A percentile compares a stretch with the other conserved stretches of the same genome.
These are phyloP conservation scores for Venustampulla echinocandica DNA, from an alignment of 495 filamentous ascomycete genomes.

Conservation along the genomic window DNA sequence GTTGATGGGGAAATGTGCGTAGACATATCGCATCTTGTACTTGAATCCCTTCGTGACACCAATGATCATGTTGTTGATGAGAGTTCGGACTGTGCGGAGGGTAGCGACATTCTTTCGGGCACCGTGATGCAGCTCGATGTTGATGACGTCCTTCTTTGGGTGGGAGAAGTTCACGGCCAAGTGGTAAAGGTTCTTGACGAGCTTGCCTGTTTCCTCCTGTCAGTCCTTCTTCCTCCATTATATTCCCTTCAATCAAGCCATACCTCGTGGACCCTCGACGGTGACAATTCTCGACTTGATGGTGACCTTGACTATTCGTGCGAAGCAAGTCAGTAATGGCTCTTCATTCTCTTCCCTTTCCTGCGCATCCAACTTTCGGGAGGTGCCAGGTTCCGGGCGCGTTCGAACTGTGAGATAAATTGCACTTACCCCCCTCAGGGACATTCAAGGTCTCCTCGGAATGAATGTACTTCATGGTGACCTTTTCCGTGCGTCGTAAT, in stretches of 20 bases:
- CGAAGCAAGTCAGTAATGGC: slow-evolving; percentile 34
- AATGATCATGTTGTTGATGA: slow-evolving; percentile 97
- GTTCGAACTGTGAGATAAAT: neutral
- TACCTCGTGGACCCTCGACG: slow-evolving; percentile 89
- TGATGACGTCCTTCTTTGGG: slow-evolving; percentile 71
- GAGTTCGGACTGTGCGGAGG: slow-evolving; percentile 89
- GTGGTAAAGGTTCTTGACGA: slow-evolving; percentile 91
- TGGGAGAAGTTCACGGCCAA: slow-evolving; percentile 89
- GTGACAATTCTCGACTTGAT: slow-evolving; percentile 95
- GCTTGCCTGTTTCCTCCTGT: slow-evolving; percentile 60
- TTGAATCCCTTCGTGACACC: slow-evolving; percentile 98
- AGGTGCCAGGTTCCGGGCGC: neutral
- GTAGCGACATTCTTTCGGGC: slow-evolving; percentile 94
- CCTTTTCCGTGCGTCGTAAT: slow-evolving; percentile 25
- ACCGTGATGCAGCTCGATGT: slow-evolving; percentile 96
- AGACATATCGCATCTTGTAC: slow-evolving; percentile 99
- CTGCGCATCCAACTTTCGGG: slow-evolving; percentile 1
- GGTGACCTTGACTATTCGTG: slow-evolving; percentile 70
- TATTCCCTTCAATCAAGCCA: slow-evolving; percentile 19
- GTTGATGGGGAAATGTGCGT: slow-evolving; percentile 99
- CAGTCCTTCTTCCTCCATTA: slow-evolving; percentile 7
- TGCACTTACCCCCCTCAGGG: slow-evolving; percentile 86
- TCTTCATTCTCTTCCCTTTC: neutral
- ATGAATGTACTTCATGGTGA: slow-evolving; percentile 98
- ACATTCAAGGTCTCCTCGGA: slow-evolving; percentile 87